Base-by-base conservation (phyloP, 257 asterid species). In the Nyctanthes arbortristis region DNA sequence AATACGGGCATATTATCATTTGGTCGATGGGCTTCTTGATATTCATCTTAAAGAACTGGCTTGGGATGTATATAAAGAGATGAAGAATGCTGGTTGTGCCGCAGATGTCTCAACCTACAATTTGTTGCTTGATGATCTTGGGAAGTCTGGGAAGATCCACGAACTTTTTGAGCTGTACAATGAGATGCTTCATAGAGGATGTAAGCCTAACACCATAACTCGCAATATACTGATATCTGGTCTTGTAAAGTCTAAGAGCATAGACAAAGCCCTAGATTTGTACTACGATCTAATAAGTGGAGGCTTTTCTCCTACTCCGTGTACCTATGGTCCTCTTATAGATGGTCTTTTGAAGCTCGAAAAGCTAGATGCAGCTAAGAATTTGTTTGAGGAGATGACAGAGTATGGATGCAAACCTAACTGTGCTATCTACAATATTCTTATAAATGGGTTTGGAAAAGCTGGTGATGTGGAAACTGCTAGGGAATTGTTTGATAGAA, bases 251-350 rank as follows among this genome's bases (percentile, higher is more conserved):
- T 91, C 96, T 10, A 83, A 81, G 73, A 84, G 75, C 36, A 29
- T 90, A 58, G 92, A 83, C 70, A 81, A 80, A 76, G 97, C 97
- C 61, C 39, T 93, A 65, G 89, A 87, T 73, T 68, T 90, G 12
- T 93, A 87, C 75, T 88, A 84, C 69, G 95, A 85, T 83, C 89
- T 93, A 13, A 61, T 93, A 65, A 88, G 96, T 64, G 87, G 78
- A 45, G 98, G 94, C 55, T 89, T 93, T 77, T 83, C 87, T 63
- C 97, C 98, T 40, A 90, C 97, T 61, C 96, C 97, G 33, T 87
- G 90, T 78, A 90, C 98, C 22, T 93, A 93, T 75, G 98, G 98
- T 75, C 97, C 98, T 43, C 94, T 93, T 47, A 77, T 93, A 43
- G 94, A 89, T 70, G 98, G 97, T 40, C 92, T 88, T 61, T 71